Base-by-base conservation (phyloP, 1,284 basidiomycete species). In the Trichosporon ovoides region DNA sequence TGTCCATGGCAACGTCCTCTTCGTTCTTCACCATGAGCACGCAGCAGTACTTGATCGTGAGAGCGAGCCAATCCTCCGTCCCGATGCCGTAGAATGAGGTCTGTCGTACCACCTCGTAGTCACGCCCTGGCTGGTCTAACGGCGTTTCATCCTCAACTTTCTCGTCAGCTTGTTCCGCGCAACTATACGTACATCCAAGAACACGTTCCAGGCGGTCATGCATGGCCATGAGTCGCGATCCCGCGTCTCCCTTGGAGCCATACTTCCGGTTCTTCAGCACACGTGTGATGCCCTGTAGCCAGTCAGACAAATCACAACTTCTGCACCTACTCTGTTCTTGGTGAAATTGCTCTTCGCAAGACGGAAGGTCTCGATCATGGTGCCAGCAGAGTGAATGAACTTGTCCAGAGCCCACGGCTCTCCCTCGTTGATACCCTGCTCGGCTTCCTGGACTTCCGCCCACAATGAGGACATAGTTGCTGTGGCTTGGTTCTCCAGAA, bases 41-140 rank as follows among this genome's bases (percentile, higher is more conserved):
- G 72, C 95, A 91, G 56, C 86, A 84, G 72, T 96, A 96, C 90
- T 92, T 87, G 80, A 95, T 85, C 66, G 93, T 86, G 19, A 97
- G 72, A 3, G 81, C 80, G 52, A 95, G 75, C 95, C 95, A 98
- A 53, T 89, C 85, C 58, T 89, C 86, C 64, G 92, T 89, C 2
- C 81, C 81, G n/a, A 96, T 81, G 0, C 89, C 88, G 7, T 93
- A 85, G 74, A 95, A 97, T 1, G 70, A 73, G 43, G 66, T 77
- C 57, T 57, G 66, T 43, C 68, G 68, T 19, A 66, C 57, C 19
- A 67, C 60, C 18, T 65, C 63, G 31, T 72, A 72, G 37, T 64
- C 55, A 35, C 56, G 50, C 33, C 51, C 51, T 0, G 37, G 9
- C 2, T 36, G 74, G 74, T 58, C 77, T 75, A 57, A 34, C 1